Base-by-base conservation (phyloP, 1,284 basidiomycete species). In the Laetiporus sulphureus region DNA sequence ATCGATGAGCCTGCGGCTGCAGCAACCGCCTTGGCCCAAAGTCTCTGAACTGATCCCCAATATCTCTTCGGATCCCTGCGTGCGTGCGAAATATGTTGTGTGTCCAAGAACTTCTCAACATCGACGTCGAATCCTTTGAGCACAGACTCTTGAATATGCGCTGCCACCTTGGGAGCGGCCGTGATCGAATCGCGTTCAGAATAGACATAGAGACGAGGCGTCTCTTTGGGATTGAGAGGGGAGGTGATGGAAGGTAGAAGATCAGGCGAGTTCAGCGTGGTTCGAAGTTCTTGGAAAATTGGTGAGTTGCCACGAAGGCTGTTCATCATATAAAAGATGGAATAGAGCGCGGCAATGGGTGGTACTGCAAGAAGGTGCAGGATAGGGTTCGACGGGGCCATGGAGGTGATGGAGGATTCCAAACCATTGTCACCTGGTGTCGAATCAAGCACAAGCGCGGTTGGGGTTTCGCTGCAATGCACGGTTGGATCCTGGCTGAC, bases 361-460 rank as follows among this genome's bases (percentile, higher is more conserved):
- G 47, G 47, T 11, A 49, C 29, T 11, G 36, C 35, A 13, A 49
- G 41, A 13, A 25, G n/a, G 18, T 32, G 41, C n/a, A 49, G 24
- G 29, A 49, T 15, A 7, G 30, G 44, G n/a, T 46, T 36, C 20
- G 8, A 16, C n/a, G 47, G 42, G 15, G 39, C 42, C 16, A 47
- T 29, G 1, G 45, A 30, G 15, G 34, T 29, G 12, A 49, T 29
- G 11, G 47, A 38, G 21, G 38, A 43, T 34, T 27, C 23, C 11
- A 48, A 42, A 5, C 40, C 43, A 15, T 43, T 40, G 34, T 42
- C 40, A 7, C 38, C 40, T 16, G 46, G 46, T 2, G 38, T 32
- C 10, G 48, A 50, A 31, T 50, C 48, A n/a, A 48, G 48, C 13
- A 50, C 37, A n/a, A 50, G 42, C 2, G 46, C 48, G 4, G 38